These are phyloP conservation scores for Yamadazyma siamensis DNA, from an alignment of 1,139 yeast genomes.

Conservation along the genomic window DNA sequence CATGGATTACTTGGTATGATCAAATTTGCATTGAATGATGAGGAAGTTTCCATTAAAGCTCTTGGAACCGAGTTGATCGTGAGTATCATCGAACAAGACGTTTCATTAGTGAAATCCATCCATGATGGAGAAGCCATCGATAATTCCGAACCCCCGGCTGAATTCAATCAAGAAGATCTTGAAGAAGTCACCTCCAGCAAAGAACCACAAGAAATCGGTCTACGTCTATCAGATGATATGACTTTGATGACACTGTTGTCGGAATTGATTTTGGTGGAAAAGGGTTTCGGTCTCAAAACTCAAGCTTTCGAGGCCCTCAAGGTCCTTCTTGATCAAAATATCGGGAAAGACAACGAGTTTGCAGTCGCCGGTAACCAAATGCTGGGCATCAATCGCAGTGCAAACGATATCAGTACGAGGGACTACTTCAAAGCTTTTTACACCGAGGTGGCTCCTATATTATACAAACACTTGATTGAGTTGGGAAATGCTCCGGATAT, in stretches of 20 bases:
- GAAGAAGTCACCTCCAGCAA: constrained; percentile 2
- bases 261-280: constrained; percentile 59
- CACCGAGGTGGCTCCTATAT: constrained; percentile 52
- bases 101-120: constrained; percentile 53
- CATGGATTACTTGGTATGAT: constrained; percentile 71
- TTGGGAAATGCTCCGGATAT: constrained; percentile 16
- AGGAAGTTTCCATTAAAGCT: constrained; percentile 51
- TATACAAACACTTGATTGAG: constrained; percentile 52
- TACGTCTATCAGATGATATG: constrained; percentile 53
- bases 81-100: constrained; percentile 81
- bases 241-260: constrained; percentile 59
- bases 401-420: constrained; percentile 41
- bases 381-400: too few relatives aligned
- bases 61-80: constrained; percentile 82
- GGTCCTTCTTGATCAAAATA: constrained; percentile 62
- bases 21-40: constrained; percentile 64
- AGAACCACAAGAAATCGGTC: constrained; percentile 20
- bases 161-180: constrained; percentile 2
- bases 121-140: constrained; percentile 36
- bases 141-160: constrained; percentile 29
- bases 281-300: constrained; percentile 68
- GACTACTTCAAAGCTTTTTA: constrained; percentile 63
- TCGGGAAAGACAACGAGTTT: constrained; percentile 22
- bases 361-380: constrained; percentile 25
- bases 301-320: constrained; percentile 85